Conservation (phyloP, 495 filamentous ascomycete genomes). For the Daldinia caldariorum region DNA sequence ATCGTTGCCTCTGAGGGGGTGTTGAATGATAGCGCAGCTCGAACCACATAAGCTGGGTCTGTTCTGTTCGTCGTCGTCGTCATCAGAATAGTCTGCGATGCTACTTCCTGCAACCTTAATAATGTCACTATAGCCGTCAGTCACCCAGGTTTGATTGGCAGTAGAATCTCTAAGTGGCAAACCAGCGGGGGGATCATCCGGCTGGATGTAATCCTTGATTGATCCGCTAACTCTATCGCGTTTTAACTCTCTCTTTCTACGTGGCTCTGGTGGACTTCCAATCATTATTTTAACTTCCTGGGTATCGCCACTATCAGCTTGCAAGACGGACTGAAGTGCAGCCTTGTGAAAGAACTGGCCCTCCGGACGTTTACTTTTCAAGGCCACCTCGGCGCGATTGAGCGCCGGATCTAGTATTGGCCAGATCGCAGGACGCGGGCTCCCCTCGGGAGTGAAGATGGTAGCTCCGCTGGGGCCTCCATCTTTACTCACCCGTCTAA, state of each 20-base stretch:
- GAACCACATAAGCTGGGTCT: conserved; percentile 32
- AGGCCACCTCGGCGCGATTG: neutral
- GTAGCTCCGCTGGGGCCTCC: conserved; percentile 11
- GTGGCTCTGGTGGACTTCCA: neutral
- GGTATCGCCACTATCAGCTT: neutral
- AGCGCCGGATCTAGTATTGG: neutral
- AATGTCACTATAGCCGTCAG: conserved; percentile 15
- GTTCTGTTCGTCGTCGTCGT: conserved; percentile 37
- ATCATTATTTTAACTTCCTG: conserved; percentile 7
- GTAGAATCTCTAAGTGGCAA: conserved; percentile 2
- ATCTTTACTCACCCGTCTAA: conserved; percentile 26
- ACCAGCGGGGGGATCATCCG: neutral
- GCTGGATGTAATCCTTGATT: neutral
- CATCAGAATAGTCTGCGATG: conserved; percentile 52
- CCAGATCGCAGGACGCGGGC: neutral
- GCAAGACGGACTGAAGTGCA: neutral
- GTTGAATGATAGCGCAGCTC: conserved; percentile 44
- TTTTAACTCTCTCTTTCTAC: neutral
- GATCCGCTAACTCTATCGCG: neutral
- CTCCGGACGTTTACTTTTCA: neutral
- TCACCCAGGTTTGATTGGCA: conserved; percentile 42
- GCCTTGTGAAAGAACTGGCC: neutral
- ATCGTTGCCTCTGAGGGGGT: conserved; percentile 15
- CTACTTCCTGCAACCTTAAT: conserved; percentile 44
- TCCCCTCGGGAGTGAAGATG: conserved; percentile 11